Evolutionary conservation across 1,139 yeast species (phyloP).

Genomic region (Yarrowia galli): DNA sequence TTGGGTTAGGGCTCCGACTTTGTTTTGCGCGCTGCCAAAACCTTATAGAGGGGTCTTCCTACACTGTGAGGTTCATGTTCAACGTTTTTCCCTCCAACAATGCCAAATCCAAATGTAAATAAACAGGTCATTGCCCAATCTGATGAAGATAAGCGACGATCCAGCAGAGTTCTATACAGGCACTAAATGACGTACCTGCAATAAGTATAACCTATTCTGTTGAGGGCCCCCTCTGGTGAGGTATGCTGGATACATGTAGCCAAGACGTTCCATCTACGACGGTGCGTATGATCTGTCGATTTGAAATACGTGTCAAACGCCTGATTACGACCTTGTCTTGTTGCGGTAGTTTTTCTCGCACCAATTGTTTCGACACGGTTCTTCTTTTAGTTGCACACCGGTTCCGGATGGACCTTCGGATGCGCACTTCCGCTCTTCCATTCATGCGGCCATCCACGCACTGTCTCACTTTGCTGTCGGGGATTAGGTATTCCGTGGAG

Average conservation of each 20-base stretch:
- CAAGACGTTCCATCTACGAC: conserved; percentile 25
- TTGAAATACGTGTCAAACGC: no score
- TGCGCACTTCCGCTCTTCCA: not conserved
- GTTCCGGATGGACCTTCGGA: not conserved
- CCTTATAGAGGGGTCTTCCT: no score
- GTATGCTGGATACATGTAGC: not conserved
- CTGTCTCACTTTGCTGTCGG: not conserved
- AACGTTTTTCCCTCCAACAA: not conserved
- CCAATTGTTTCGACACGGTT: not conserved
- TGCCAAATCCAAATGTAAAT: not conserved
- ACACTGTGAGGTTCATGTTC: no score
- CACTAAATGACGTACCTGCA: no score
- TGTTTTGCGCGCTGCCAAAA: not conserved
- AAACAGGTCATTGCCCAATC: not conserved
- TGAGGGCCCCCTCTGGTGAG: no score
- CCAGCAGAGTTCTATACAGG: not conserved
- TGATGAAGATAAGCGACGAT: conserved; percentile 10
- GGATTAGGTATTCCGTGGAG: not conserved
- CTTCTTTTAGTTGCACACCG: not conserved
- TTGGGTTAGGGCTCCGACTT: conserved; percentile 19
- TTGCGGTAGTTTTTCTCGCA: no score
- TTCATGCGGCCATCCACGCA: conserved; percentile 3
- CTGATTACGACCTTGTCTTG: no score
- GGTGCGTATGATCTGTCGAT: not conserved
- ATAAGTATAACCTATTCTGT: no score